Conservation (phyloP, 2,329 filamentous ascomycete genomes). For the Colletotrichum chlorophyti region DNA sequence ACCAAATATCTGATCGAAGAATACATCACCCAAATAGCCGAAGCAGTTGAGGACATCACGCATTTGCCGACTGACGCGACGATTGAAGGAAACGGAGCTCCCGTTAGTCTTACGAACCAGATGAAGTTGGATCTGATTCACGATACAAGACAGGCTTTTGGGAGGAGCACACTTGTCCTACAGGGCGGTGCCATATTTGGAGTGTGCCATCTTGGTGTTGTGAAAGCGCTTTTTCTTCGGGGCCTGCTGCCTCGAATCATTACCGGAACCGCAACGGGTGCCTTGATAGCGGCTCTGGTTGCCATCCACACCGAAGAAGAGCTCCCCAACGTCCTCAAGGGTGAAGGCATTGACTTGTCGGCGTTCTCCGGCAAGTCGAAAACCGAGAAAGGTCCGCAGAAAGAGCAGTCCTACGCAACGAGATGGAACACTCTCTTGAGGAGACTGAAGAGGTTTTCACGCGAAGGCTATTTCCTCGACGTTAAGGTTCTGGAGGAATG, state of each 20-base stretch:
- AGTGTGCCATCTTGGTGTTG: conserved; percentile 86
- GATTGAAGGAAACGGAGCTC: conserved; percentile 41
- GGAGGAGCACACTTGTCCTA: conserved; percentile 82
- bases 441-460: conserved; percentile 71
- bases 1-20: conserved; percentile 92
- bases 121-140: conserved; percentile 86
- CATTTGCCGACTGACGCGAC: conserved; percentile 65
- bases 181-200: conserved; percentile 94
- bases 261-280: conserved; percentile 88
- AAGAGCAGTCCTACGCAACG: conserved; percentile 47
- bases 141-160: conserved; percentile 87
- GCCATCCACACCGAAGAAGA: conserved; percentile 88
- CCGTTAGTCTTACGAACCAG: conserved; percentile 66
- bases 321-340: conserved; percentile 76
- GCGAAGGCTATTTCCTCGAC: conserved; percentile 85
- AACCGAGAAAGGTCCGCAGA: conserved; percentile 38
- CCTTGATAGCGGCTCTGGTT: conserved; percentile 86
- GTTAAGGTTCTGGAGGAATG: conserved; percentile 82
- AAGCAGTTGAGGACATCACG: conserved; percentile 79
- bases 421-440: conserved; percentile 67
- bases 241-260: conserved; percentile 88
- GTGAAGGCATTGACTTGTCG: conserved; percentile 81
- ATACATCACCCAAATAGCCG: conserved; percentile 85
- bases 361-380: conserved; percentile 64
- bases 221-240: conserved; percentile 83